Conservation (phyloP, 352 stramenopile species). For the Plasmopara viticola region DNA sequence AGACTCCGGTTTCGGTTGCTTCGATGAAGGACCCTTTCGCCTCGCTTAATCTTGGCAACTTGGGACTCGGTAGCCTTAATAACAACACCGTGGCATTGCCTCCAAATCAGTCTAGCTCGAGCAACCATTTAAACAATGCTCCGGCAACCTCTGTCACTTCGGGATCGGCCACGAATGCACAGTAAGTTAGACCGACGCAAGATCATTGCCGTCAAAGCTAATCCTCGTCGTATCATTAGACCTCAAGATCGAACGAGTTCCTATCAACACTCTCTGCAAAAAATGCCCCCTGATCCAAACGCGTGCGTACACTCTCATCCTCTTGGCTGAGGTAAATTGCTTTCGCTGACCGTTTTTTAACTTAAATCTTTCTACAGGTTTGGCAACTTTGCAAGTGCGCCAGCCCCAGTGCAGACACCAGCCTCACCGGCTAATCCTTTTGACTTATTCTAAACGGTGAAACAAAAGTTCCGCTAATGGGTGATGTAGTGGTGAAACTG, state of each 20-base stretch:
- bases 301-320: conserved; percentile 29
- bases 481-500: no score
- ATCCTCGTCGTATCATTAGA: conserved; percentile 8
- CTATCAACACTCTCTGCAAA: conserved; percentile 33
- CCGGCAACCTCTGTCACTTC: conserved; percentile 14
- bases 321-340: not conserved
- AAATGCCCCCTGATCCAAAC: conserved; percentile 26
- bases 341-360: conserved; percentile 11
- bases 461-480: no score
- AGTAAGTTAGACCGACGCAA: conserved; percentile 14
- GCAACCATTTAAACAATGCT: conserved; percentile 21
- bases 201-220: conserved; percentile 2
- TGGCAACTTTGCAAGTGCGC: conserved; percentile 40
- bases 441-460: conserved; percentile 71
- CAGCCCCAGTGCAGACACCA: conserved; percentile 24
- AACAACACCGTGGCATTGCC: conserved; percentile 11
- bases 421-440: conserved; percentile 64
- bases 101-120: conserved; percentile 9
- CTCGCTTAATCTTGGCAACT: conserved; percentile 49
- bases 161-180: conserved; percentile 35
- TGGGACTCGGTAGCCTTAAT: conserved; percentile 35
- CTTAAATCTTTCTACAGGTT: conserved; percentile 31
- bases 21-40: conserved; percentile 71
- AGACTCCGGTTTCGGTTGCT: conserved; percentile 26
- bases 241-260: conserved; percentile 15